These are phyloP conservation scores for Mucor indicus DNA, from an alignment of 371 early-diverging fungal species.

Conservation along the genomic window DNA sequence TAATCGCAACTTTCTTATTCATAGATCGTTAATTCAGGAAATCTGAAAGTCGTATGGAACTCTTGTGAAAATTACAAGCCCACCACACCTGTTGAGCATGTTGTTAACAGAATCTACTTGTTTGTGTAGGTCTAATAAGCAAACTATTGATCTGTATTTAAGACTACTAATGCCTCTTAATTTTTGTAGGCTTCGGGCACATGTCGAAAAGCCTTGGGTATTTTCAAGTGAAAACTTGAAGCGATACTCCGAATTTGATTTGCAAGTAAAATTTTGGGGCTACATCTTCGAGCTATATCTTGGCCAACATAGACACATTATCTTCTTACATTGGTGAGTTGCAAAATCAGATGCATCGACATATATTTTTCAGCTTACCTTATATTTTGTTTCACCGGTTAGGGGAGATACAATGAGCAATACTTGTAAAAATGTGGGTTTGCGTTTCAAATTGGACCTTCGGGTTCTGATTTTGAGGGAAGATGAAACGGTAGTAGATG, in stretches of 20 bases:
- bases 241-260: constrained; percentile 15
- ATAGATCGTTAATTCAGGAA: constrained; percentile 10
- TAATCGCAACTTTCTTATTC: constrained; percentile 8
- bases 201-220: constrained; percentile 14
- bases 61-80: constrained; percentile 3
- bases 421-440: constrained; percentile 8
- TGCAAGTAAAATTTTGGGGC: constrained; percentile 12
- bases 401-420: constrained; percentile 16
- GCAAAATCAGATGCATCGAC: constrained; percentile 1
- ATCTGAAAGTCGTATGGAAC: background rate
- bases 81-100: constrained; percentile 8
- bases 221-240: constrained; percentile 11
- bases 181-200: constrained; percentile 6
- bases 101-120: constrained; percentile 9
- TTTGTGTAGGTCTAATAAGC: constrained; percentile 6
- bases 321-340: constrained; percentile 10
- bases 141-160: constrained; percentile 7
- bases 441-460: constrained; percentile 12
- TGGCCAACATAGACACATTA: constrained; percentile 6
- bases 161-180: constrained; percentile 5
- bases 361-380: constrained; percentile 7
- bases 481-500: constrained; percentile 7
- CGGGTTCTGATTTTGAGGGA: constrained; percentile 7
- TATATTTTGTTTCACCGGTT: constrained; percentile 7
- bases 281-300: constrained; percentile 8